Percentiles rank a stretch among this genome's conserved stretches.
phyloP scores from a whole-genome alignment of 1,284 basidiomycete species.

The Naganishia cerealis region DNA sequence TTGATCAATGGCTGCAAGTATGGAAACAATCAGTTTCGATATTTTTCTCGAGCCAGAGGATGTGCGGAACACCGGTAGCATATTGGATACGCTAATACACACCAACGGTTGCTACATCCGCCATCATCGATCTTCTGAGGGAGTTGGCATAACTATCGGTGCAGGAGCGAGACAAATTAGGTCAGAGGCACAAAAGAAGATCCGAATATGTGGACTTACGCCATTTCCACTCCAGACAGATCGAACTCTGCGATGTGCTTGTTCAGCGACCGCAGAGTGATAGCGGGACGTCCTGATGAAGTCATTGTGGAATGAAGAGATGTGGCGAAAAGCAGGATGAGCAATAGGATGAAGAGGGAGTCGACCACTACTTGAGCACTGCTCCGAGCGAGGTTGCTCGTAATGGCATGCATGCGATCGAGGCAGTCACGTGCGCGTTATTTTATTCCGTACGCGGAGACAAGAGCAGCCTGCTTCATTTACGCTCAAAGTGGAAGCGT shows the following conservation, averaged over 20 bases:
- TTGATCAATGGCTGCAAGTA: constrained; percentile 80
- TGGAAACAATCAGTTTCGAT: constrained; percentile 8
- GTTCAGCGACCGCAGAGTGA: constrained; percentile 57
- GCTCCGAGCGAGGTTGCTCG: background rate
- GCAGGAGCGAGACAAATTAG: background rate
- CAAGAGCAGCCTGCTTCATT: constrained; percentile 7
- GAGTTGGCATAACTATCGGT: constrained; percentile 76
- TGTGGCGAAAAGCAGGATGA: background rate
- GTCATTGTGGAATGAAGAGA: constrained; percentile 1
- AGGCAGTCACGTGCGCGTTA: constrained; percentile 24
- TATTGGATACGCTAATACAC: constrained; percentile 46
- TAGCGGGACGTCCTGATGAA: constrained; percentile 21
- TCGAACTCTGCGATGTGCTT: constrained; percentile 82
- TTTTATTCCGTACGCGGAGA: constrained; percentile 24
- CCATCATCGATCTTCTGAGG: constrained; percentile 83
- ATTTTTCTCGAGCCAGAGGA: constrained; percentile 29
- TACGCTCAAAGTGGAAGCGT: background rate
- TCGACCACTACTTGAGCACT: background rate
- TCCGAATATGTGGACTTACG: constrained; percentile 58
- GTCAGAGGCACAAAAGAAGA: constrained; percentile 20
- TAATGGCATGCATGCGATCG: constrained; percentile 5
- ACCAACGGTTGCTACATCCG: constrained; percentile 93
- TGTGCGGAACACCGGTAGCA: background rate
- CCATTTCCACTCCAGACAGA: constrained; percentile 87
- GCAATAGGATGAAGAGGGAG: background rate